phyloP scores from a whole-genome alignment of 768 basidiomycete species.

The Suillus occidentalis region DNA sequence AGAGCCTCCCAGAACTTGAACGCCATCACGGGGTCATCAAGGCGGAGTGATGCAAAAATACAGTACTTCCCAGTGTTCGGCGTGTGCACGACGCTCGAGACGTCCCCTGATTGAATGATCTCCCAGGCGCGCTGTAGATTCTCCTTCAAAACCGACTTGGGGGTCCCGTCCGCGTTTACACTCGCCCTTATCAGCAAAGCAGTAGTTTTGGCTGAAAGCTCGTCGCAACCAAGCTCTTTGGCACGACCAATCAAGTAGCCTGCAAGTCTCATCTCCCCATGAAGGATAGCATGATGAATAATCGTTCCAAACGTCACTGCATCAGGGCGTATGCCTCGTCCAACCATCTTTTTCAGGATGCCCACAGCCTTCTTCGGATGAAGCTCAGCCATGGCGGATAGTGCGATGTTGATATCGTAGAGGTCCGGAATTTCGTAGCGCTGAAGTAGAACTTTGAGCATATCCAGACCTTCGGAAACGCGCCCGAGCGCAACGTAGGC shows the following conservation, averaged over 20 bases:
- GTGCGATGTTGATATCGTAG: constrained; percentile 64
- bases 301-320: constrained; percentile 60
- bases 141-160: constrained; percentile 24
- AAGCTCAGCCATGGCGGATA: constrained; percentile 52
- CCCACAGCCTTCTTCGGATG: constrained; percentile 45
- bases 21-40: constrained; percentile 50
- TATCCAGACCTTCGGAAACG: constrained; percentile 44
- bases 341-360: constrained; percentile 53
- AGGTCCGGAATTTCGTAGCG: constrained; percentile 58
- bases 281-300: constrained; percentile 54
- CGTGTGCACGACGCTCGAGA: constrained; percentile 38
- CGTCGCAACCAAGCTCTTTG: constrained; percentile 31
- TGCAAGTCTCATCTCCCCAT: constrained; percentile 46
- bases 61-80: constrained; percentile 53
- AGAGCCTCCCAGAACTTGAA: constrained; percentile 60
- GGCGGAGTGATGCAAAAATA: constrained; percentile 48
- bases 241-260: constrained; percentile 42
- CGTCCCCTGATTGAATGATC: constrained; percentile 40
- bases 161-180: constrained; percentile 28
- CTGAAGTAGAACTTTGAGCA: constrained; percentile 45
- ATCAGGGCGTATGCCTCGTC: constrained; percentile 50
- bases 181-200: constrained; percentile 46
- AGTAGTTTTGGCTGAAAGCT: constrained; percentile 50
- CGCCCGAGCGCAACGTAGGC: constrained; percentile 59
- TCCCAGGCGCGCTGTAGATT: constrained; percentile 44